These are phyloP conservation scores for Croton setiger DNA, from an alignment of 441 rosid species.

Conservation along the genomic window DNA sequence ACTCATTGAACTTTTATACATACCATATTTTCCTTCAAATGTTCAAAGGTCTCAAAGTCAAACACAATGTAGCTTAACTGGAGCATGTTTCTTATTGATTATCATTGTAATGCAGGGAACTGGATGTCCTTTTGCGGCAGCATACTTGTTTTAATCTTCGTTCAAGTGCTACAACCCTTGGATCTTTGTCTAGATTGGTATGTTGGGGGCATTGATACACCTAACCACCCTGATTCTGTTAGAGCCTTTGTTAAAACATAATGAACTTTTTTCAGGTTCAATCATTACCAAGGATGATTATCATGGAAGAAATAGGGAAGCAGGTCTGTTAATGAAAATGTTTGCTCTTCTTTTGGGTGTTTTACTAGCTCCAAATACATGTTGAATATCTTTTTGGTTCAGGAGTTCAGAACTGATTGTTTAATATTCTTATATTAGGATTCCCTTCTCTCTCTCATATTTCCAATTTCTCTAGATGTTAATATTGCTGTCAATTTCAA, in stretches of 20 bases:
- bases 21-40: neutral
- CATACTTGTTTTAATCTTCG: slow-evolving; percentile 82
- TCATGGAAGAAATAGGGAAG: slow-evolving; percentile 95
- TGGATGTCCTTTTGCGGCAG: slow-evolving; percentile 82
- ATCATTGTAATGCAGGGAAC: slow-evolving; percentile 59
- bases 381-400: neutral
- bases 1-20: neutral
- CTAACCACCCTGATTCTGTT: slow-evolving; percentile 9
- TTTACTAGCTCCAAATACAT: neutral
- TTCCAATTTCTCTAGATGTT: neutral
- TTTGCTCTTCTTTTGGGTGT: slow-evolving; percentile 8
- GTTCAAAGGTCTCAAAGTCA: neutral
- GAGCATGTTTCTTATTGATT: slow-evolving; percentile 1
- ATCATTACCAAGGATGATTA: slow-evolving; percentile 97
- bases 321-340: slow-evolving; percentile 48
- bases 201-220: slow-evolving; percentile 17
- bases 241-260: slow-evolving; percentile 13
- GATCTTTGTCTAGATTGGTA: slow-evolving; percentile 94
- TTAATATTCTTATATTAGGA: neutral
- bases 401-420: slow-evolving; percentile 1
- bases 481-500: neutral
- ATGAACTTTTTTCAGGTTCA: slow-evolving; percentile 63
- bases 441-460: neutral
- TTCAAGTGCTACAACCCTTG: slow-evolving; percentile 84
- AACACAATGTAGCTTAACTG: neutral